Conservation (phyloP, 371 early-diverging fungal genomes). For the Apophysomyces elegans region DNA sequence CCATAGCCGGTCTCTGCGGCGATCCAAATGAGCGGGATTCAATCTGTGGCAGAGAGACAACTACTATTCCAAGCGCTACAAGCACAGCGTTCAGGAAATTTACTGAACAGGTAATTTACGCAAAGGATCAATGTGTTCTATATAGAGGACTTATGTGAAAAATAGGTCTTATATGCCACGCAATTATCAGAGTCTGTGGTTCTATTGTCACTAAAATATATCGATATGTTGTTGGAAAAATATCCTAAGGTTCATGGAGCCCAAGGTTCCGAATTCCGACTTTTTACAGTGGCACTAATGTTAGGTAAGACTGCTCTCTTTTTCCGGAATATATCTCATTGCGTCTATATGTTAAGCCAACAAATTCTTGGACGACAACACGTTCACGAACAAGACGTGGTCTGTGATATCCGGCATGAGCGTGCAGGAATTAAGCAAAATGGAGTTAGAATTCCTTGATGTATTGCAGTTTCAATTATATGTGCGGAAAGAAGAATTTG, state of each 20-base stretch:
- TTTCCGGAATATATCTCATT: background rate
- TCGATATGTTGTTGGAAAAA: conserved; percentile 60
- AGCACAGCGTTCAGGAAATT: conserved; percentile 59
- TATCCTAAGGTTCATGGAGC: conserved; percentile 66
- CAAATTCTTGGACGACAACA: conserved; percentile 72
- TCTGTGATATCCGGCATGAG: conserved; percentile 68
- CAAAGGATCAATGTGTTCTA: background rate
- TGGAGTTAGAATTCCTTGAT: conserved; percentile 72
- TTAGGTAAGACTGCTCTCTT: conserved; percentile 27
- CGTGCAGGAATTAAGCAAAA: conserved; percentile 62
- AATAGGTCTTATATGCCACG: conserved; percentile 56
- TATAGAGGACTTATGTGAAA: background rate
- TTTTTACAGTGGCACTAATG: conserved; percentile 84
- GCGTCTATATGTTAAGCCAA: conserved; percentile 42
- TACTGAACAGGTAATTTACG: conserved; percentile 48
- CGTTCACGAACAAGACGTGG: conserved; percentile 75
- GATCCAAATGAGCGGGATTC: conserved; percentile 4
- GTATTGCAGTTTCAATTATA: conserved; percentile 59
- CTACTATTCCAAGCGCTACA: conserved; percentile 43
- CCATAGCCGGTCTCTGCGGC: conserved; percentile 28
- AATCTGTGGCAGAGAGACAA: conserved; percentile 17
- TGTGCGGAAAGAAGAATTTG: conserved; percentile 62
- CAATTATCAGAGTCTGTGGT: conserved; percentile 69
- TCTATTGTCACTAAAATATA: conserved; percentile 62
- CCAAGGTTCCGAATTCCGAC: conserved; percentile 75